Conservation (phyloP, 2,329 filamentous ascomycete species). For the Penicillium hordei region DNA sequence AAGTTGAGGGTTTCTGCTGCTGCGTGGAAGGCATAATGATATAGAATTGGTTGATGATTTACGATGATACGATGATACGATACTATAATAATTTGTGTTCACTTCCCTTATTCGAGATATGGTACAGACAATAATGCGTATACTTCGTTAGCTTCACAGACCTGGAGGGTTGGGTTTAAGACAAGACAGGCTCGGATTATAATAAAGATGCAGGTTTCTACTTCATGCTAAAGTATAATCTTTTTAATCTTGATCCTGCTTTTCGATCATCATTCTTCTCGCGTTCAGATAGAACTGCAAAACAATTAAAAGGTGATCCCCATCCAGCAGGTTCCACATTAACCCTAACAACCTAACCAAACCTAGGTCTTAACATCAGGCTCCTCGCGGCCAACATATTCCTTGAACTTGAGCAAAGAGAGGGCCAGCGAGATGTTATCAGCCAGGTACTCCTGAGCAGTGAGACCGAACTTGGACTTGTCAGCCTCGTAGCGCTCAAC, state of each 20-base stretch:
- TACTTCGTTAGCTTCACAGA: background rate
- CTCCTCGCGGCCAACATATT: slow-evolving; percentile 87
- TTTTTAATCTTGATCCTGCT: slow-evolving; percentile 11
- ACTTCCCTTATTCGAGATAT: background rate
- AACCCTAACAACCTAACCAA: slow-evolving; percentile 2
- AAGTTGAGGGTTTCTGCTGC: slow-evolving; percentile 43
- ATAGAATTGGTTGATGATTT: background rate
- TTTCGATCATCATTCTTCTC: slow-evolving; percentile 19
- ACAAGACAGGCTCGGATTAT: slow-evolving; percentile 1
- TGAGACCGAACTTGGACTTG: slow-evolving; percentile 70
- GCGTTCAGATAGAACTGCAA: slow-evolving; percentile 8
- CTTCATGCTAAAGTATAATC: slow-evolving; percentile 3
- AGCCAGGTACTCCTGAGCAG: slow-evolving; percentile 92
- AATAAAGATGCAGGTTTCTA: slow-evolving; percentile 2
- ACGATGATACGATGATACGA: slow-evolving; percentile 3
- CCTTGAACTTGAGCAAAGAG: slow-evolving; percentile 84
- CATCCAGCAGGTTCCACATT: slow-evolving; percentile 27
- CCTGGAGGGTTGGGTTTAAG: background rate
- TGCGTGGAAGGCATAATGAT: background rate
- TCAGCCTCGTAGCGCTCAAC: slow-evolving; percentile 93
- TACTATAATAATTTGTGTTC: background rate
- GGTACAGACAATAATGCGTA: background rate
- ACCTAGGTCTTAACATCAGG: slow-evolving; percentile 92
- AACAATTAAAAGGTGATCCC: slow-evolving; percentile 21
- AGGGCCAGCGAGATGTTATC: slow-evolving; percentile 85